Evolutionary conservation across 179 eudicot genomes (phyloP).

Genomic region (Nepenthes alata): DNA sequence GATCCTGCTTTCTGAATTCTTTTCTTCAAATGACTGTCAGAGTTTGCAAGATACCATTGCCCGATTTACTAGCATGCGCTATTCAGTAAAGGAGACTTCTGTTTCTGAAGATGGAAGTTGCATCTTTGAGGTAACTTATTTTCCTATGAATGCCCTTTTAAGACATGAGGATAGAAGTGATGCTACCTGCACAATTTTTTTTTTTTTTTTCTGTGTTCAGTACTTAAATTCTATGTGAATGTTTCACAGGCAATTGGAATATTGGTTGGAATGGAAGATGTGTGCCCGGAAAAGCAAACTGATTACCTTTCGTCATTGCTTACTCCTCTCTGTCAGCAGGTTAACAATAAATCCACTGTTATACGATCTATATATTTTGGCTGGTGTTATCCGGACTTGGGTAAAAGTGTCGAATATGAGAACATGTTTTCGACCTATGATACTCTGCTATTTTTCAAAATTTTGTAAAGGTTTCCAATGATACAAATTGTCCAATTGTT

Average conservation of each 20-base stretch:
- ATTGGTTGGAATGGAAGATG: slow-evolving; percentile 93
- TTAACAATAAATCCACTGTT: slow-evolving; percentile 10
- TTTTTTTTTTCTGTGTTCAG: neutral
- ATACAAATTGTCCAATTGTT: no score
- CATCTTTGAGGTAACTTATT: slow-evolving; percentile 78
- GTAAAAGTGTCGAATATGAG: no score
- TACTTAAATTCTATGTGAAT: slow-evolving; percentile 1
- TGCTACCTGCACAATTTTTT: neutral
- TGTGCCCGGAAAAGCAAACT: slow-evolving; percentile 68
- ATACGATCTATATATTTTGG: neutral
- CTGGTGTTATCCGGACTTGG: neutral
- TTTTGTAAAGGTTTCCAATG: no score
- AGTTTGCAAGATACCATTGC: slow-evolving; percentile 88
- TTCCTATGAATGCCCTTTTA: neutral
- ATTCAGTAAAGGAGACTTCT: slow-evolving; percentile 34
- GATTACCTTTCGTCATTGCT: slow-evolving; percentile 77
- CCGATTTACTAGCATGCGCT: slow-evolving; percentile 54
- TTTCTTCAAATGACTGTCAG: slow-evolving; percentile 25
- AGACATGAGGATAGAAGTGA: slow-evolving; percentile 3
- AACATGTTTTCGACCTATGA: no score
- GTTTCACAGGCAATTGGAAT: slow-evolving; percentile 76
- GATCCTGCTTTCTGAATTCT: slow-evolving; percentile 4
- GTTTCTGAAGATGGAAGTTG: slow-evolving; percentile 93
- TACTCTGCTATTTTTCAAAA: no score
- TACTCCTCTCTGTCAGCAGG: slow-evolving; percentile 95